These are phyloP conservation scores for Lepraria neglecta DNA, from an alignment of 495 filamentous ascomycete genomes.

Conservation along the genomic window DNA sequence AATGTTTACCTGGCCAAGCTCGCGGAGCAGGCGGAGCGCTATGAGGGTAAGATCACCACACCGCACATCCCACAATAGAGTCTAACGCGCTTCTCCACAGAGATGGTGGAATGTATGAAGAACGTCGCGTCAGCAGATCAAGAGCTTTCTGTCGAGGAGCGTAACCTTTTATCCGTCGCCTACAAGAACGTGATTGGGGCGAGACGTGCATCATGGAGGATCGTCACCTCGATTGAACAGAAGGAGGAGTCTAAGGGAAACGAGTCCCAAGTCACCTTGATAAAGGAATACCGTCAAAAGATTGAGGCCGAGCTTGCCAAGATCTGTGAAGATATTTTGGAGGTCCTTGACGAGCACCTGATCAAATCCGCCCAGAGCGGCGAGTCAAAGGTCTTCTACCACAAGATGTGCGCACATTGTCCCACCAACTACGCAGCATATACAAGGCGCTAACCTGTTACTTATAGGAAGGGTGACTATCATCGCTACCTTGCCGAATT, in stretches of 20 bases:
- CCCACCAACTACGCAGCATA: neutral
- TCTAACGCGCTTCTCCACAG: conserved; percentile 41
- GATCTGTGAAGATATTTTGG: conserved; percentile 98
- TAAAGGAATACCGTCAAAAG: conserved; percentile 99
- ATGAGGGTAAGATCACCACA: conserved; percentile 71
- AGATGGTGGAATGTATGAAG: conserved; percentile 99
- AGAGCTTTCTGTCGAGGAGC: conserved; percentile 97
- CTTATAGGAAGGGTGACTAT: conserved; percentile 94
- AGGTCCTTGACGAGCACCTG: conserved; percentile 91
- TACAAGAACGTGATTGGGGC: conserved; percentile 99
- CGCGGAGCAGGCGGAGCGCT: conserved; percentile 99
- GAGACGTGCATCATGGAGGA: conserved; percentile 98
- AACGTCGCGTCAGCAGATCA: conserved; percentile 92
- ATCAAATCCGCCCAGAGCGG: conserved; percentile 94
- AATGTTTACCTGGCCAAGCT: conserved; percentile 99
- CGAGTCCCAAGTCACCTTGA: conserved; percentile 80
- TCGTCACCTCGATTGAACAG: conserved; percentile 99
- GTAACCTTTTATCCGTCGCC: conserved; percentile 96
- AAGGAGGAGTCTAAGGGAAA: conserved; percentile 99
- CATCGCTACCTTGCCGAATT: conserved; percentile 99
- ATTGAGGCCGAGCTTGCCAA: conserved; percentile 97
- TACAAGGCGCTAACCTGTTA: neutral
- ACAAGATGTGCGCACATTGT: conserved; percentile 78
- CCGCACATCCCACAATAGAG: neutral
- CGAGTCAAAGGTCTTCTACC: conserved; percentile 99